Evolutionary conservation across 2,329 filamentous ascomycete species (phyloP), one percentile per base, ranked within the genome.

Genomic region (Arachnomyces sp.): DNA sequence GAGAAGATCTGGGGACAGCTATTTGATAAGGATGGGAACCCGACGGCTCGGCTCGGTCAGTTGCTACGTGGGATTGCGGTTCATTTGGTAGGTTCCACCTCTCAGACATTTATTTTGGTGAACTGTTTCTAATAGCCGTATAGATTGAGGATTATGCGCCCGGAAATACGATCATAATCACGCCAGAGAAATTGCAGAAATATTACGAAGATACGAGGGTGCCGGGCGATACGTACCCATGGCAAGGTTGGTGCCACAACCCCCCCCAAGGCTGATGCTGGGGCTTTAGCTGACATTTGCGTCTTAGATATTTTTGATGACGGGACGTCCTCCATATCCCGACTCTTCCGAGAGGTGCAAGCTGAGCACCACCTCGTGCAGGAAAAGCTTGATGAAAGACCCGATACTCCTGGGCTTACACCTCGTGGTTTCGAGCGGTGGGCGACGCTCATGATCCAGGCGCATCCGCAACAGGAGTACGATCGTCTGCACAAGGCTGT

Each of bases 1-100:
- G 84, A 89, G 56, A 77, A 75, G 55, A 80, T 81, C 55, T 94
- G 87, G 87, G 83, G 85, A 4, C 71, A 70, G 7, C 60, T 94
- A 2, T 93, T 93, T 55, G 78, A 84, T 34, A 66, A 71, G 2
- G 70, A 79, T 18, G 83, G 81, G 0, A 72, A 74, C 41, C 78
- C 84, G 1, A 89, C 86, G 0, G 61, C 71, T 35, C 72, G 85
- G 38, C 70, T 90, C 12, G 75, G 76, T 0, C 77, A 88, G 48
- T 79, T 92, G 30, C 65, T 93, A 36, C 72, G 79, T 40, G 85
- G 85, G 0, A 68, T 94, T 42, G 86, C 85, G 9, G 71, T 78
- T 39, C 81, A 87, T 56, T 66, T 94, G 53, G 84, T 87, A 66
- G 52, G 74, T 60, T 1, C 13, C n/a, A n/a, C n/a, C 31, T 33